Conservation (phyloP, 768 basidiomycete genomes). For the Sporobolomyces phaffii region DNA sequence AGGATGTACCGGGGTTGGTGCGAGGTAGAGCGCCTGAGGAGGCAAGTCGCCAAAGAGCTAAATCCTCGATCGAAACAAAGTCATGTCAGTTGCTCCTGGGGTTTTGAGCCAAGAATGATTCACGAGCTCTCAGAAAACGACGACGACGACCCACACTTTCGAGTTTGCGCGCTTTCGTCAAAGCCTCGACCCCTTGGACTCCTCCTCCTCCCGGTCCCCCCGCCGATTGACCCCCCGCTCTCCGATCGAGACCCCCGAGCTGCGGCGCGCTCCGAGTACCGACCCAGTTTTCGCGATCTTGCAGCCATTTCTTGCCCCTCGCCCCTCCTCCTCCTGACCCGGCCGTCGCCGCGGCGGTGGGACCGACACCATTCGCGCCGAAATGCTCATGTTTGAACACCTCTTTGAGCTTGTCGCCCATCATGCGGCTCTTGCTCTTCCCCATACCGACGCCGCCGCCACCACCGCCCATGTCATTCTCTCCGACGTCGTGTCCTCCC, state of each 20-base stretch:
- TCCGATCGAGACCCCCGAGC: not conserved
- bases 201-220: not conserved
- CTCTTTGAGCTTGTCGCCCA: not conserved
- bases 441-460: not conserved
- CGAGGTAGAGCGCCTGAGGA: constrained; percentile 17
- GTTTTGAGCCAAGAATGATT: too few species aligned
- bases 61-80: too few species aligned
- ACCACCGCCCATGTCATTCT: not conserved
- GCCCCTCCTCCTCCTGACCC: not conserved
- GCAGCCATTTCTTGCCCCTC: not conserved
- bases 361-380: too few species aligned
- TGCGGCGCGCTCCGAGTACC: not conserved
- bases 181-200: constrained; percentile 1
- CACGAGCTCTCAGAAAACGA: too few species aligned
- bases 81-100: too few species aligned
- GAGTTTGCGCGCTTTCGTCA: constrained; percentile 34
- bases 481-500: not conserved
- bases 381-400: not conserved
- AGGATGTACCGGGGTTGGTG: not conserved
- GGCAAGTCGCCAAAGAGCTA: constrained; percentile 32
- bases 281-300: constrained; percentile 6
- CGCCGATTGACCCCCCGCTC: not conserved
- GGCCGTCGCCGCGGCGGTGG: not conserved
- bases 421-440: not conserved
- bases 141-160: constrained; percentile 29